phyloP scores from a whole-genome alignment of 768 basidiomycete genomes.

The Lyophyllum semitale region DNA sequence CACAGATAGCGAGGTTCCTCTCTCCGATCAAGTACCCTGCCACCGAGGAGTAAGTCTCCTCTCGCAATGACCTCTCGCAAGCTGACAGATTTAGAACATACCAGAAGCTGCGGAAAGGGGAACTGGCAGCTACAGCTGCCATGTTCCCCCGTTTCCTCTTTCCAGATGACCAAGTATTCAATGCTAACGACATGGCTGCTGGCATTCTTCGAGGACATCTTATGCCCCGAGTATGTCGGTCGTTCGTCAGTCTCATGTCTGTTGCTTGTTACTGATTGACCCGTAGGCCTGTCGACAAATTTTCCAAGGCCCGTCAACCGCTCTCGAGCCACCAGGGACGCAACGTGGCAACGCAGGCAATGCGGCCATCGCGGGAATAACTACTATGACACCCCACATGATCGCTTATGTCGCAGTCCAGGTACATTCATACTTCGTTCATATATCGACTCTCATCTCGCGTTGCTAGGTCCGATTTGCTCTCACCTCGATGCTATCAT shows the following conservation, averaged over 20 bases:
- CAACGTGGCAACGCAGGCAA: slow-evolving; percentile 16
- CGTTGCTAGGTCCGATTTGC: slow-evolving; percentile 6
- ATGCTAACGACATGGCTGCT: background rate
- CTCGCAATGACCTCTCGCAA: too few species aligned
- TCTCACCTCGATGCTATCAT: slow-evolving; percentile 1
- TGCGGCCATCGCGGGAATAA: slow-evolving; percentile 14
- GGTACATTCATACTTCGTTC: slow-evolving; percentile 6
- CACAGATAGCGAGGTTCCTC: slow-evolving; percentile 6
- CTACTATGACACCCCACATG: slow-evolving; percentile 9
- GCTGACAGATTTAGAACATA: slow-evolving; percentile 7
- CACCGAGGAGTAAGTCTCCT: background rate
- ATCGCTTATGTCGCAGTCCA: slow-evolving; percentile 22
- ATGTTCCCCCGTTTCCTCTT: slow-evolving; percentile 14
- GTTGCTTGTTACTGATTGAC: background rate
- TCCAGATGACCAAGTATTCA: slow-evolving; percentile 6
- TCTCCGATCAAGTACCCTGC: slow-evolving; percentile 9
- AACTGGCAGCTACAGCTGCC: slow-evolving; percentile 1
- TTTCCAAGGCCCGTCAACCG: slow-evolving; percentile 17
- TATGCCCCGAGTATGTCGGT: slow-evolving; percentile 3
- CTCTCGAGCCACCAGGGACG: slow-evolving; percentile 10
- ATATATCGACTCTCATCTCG: background rate
- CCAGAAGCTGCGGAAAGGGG: background rate
- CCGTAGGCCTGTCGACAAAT: slow-evolving; percentile 16
- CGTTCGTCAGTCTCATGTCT: background rate
- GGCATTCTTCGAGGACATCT: slow-evolving; percentile 3